Evolutionary conservation across 345 rosid species (phyloP).

Genomic region (Gossypium anomalum): DNA sequence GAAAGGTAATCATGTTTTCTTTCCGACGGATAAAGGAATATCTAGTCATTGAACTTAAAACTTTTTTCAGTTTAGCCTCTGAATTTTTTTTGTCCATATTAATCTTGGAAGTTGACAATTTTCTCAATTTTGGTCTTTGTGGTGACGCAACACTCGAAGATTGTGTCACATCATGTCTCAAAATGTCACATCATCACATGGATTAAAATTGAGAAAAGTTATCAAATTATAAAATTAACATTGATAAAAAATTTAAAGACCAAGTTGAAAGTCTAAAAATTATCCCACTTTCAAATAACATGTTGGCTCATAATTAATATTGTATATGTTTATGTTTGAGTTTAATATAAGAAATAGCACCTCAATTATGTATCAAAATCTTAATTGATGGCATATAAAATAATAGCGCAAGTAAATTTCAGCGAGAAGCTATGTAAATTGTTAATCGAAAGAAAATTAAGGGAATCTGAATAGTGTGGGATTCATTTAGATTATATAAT

Average conservation of each 20-base stretch:
- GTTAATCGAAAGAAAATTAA: neutral
- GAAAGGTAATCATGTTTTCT: slow-evolving; percentile 1
- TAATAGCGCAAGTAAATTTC: neutral
- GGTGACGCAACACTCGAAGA: too few species aligned
- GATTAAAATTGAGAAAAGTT: too few species aligned
- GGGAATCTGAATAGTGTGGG: too few species aligned
- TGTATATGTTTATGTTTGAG: neutral
- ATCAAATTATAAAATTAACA: too few species aligned
- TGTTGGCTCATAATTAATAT: neutral
- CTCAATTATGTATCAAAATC: neutral
- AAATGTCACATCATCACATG: rapidly evolving
- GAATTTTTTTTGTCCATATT: too few species aligned
- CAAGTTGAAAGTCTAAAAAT: too few species aligned
- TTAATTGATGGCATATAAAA: neutral
- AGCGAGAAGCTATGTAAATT: neutral
- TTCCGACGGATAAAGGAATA: too few species aligned
- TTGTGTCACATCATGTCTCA: too few species aligned
- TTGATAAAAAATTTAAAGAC: too few species aligned
- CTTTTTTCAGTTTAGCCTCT: rapidly evolving
- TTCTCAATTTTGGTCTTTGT: too few species aligned
- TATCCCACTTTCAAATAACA: neutral
- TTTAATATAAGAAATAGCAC: neutral
- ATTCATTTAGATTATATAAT: neutral
- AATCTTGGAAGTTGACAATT: too few species aligned
- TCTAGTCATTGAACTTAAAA: too few species aligned